phyloP scores from a whole-genome alignment of 139 green algal genomes.

The Chlorella sp. region DNA sequence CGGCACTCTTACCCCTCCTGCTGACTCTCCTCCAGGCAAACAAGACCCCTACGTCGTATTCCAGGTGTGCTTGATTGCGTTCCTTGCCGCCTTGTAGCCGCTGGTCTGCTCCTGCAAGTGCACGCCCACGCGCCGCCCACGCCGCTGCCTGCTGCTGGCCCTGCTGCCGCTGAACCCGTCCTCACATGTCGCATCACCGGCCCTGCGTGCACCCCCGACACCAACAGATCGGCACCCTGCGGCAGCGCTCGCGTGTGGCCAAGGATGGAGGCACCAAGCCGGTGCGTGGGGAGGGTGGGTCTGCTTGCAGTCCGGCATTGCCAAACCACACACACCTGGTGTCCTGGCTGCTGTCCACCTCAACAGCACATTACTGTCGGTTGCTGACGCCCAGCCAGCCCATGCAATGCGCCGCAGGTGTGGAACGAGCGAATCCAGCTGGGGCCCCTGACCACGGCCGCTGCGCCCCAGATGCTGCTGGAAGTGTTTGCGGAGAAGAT shows the following conservation, averaged over 20 bases:
- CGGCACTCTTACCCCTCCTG: no score
- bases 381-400: no score
- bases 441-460: neutral
- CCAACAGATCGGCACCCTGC: constrained; percentile 12
- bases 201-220: neutral
- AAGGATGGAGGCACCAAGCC: constrained; percentile 29
- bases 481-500: constrained; percentile 3
- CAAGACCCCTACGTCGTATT: neutral
- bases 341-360: no score
- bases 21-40: neutral
- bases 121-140: neutral
- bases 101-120: neutral
- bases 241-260: neutral
- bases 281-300: neutral
- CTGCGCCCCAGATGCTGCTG: neutral
- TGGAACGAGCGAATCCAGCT: constrained; percentile 30
- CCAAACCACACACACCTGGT: no score
- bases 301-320: no score
- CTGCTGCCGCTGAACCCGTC: no score
- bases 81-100: neutral
- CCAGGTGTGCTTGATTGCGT: neutral
- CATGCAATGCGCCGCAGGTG: neutral
- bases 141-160: no score
- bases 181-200: no score
- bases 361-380: no score